Evolutionary conservation across 495 filamentous ascomycete species (phyloP).

Genomic region (Physcia stellaris): DNA sequence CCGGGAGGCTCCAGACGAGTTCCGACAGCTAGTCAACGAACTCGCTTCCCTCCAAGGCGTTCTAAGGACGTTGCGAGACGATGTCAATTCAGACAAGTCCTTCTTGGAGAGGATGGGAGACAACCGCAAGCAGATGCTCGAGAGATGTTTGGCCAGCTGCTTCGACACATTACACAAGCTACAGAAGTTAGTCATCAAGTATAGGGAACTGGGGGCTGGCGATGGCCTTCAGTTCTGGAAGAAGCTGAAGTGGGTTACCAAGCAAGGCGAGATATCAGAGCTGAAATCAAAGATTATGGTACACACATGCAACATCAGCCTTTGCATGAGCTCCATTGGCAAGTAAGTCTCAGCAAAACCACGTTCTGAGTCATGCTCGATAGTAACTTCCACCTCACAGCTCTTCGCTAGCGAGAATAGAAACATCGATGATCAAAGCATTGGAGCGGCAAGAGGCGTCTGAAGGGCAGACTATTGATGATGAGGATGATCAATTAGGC

Average conservation of each 20-base stretch:
- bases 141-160: slow-evolving; percentile 20
- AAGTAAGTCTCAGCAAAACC: slow-evolving; percentile 19
- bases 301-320: slow-evolving; percentile 22
- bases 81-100: slow-evolving; percentile 18
- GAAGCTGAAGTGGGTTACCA: slow-evolving; percentile 23
- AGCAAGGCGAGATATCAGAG: slow-evolving; percentile 21
- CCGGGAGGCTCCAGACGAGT: slow-evolving; percentile 24
- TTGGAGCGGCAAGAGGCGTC: slow-evolving; percentile 17
- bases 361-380: neutral
- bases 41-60: slow-evolving; percentile 23
- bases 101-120: slow-evolving; percentile 20
- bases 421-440: slow-evolving; percentile 16
- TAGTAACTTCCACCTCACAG: slow-evolving; percentile 6
- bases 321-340: slow-evolving; percentile 26
- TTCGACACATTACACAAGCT: slow-evolving; percentile 19
- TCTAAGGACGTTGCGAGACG: slow-evolving; percentile 19
- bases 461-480: neutral
- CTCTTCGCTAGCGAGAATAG: slow-evolving; percentile 18
- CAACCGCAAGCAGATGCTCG: slow-evolving; percentile 17
- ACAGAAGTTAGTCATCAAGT: slow-evolving; percentile 18
- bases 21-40: slow-evolving; percentile 23
- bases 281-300: slow-evolving; percentile 26
- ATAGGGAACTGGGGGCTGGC: slow-evolving; percentile 16
- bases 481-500: neutral
- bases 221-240: slow-evolving; percentile 25